Evolutionary conservation across 345 rosid species (phyloP), one percentile per base, ranked within the genome.

Genomic region (Acer saccharum): DNA sequence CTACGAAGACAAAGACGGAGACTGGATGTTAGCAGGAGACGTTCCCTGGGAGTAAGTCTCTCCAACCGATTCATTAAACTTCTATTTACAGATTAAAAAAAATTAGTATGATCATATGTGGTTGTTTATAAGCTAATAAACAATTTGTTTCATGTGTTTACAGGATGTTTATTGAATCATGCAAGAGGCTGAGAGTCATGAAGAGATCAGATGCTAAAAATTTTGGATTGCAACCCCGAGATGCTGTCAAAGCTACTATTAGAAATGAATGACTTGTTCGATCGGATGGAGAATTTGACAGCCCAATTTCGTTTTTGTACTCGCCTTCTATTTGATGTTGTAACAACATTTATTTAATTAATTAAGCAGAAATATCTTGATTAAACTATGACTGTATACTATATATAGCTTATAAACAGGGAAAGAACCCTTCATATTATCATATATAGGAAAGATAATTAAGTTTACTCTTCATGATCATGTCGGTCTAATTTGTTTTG

Each of bases 11-110:
- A 93, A 87, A 76, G 98, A 95, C 44, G 98, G 98, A 57, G 98
- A 95, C 69, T 93, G 98, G 98, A 93, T 95, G 98, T 90, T 93
- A 13, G 98, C 90, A 1, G 98, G 98, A 81, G 98, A 95, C 71
- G 97, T 95, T n/a, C 98, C 98, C 0, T 95, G 98, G 98, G 88
- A 87, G 96, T 95, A 88, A 79, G 92, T 87, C 64, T 65, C 58
- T 72, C 21, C 41, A 71, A 14, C 25, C 65, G 27, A 2, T n/a
- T n/a, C n/a, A n/a, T 29, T 29, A 29, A 50, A 50, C 55, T 12
- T 50, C 3, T 14, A 50, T 50, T 4, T 50, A 50, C 55, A 50
- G 16, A 12, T 50, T 50, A 50, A 32, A 29, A 29, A 27, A 29
- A 2, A 25, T 29, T 32, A 32, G 3, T 32, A 32, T 32, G 35